These are phyloP conservation scores for Globisporangium megalacanthum DNA, from an alignment of 352 stramenopile species.

Conservation along the genomic window DNA sequence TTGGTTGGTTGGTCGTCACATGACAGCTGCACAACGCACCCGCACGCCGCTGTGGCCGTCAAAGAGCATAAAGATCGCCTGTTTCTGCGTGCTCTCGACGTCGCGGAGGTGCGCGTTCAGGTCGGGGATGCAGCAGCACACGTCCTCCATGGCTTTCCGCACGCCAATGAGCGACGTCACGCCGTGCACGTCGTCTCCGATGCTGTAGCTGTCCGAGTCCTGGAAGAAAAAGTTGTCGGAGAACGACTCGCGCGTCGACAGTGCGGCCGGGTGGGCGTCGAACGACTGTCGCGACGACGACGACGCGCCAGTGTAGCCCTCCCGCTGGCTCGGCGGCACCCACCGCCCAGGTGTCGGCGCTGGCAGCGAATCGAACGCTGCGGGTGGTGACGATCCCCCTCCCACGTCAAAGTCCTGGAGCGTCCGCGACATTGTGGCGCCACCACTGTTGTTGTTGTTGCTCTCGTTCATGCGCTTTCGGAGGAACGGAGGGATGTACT, in stretches of 20 bases:
- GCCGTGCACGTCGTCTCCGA: conserved; percentile 60
- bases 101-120: conserved; percentile 46
- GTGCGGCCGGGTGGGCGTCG: conserved; percentile 27
- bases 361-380: conserved; percentile 32
- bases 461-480: conserved; percentile 34
- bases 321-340: conserved; percentile 48
- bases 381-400: conserved; percentile 18
- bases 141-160: conserved; percentile 70
- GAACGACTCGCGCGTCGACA: conserved; percentile 43
- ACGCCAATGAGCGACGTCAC: conserved; percentile 80
- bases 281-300: conserved; percentile 34
- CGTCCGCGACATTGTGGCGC: not conserved
- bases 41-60: conserved; percentile 77
- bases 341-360: conserved; percentile 36
- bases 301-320: conserved; percentile 24
- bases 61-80: conserved; percentile 80
- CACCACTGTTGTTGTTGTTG: not conserved
- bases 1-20: not conserved
- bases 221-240: conserved; percentile 53
- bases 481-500: conserved; percentile 71
- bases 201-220: conserved; percentile 64
- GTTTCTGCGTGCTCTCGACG: conserved; percentile 34
- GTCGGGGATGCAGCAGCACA: conserved; percentile 78
- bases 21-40: conserved; percentile 22
- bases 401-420: conserved; percentile 7